Percentiles rank a stretch among this genome's conserved stretches.
These are phyloP conservation scores for Colletotrichum liriopes DNA, from an alignment of 2,329 filamentous ascomycete species.

Conservation along the genomic window DNA sequence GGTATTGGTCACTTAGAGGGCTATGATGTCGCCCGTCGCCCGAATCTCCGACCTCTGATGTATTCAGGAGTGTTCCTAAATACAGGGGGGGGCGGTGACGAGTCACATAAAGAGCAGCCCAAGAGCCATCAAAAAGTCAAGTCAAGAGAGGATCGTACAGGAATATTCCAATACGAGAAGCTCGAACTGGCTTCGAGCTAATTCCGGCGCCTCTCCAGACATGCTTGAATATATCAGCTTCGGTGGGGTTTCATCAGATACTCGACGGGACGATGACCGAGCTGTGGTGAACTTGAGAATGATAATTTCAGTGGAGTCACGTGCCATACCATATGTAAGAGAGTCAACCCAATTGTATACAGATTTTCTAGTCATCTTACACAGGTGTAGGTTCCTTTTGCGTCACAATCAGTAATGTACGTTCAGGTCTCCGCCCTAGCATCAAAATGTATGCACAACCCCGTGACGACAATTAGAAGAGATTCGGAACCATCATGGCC, in stretches of 20 bases:
- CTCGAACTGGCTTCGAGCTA: background rate
- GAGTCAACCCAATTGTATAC: background rate
- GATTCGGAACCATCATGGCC: too few relatives aligned
- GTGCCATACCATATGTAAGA: background rate
- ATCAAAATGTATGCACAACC: too few relatives aligned
- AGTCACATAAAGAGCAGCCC: background rate
- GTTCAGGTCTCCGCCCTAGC: too few relatives aligned
- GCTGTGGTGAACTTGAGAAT: background rate
- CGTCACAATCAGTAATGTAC: too few relatives aligned
- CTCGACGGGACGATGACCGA: background rate
- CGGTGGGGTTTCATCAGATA: background rate
- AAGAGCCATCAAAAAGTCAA: background rate
- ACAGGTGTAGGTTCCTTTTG: background rate
- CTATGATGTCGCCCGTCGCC: too few relatives aligned
- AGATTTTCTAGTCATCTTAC: background rate
- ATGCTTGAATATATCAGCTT: background rate
- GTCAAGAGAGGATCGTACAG: background rate
- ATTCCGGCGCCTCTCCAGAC: background rate
- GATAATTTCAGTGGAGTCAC: background rate
- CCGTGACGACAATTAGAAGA: too few relatives aligned
- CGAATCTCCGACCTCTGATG: too few relatives aligned
- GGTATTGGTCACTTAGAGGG: too few relatives aligned
- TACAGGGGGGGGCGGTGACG: too few relatives aligned
- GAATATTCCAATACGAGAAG: background rate
- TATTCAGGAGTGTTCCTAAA: too few relatives aligned